Base-by-base conservation (phyloP, 257 asterid species). In the Solanum verrucosum region DNA sequence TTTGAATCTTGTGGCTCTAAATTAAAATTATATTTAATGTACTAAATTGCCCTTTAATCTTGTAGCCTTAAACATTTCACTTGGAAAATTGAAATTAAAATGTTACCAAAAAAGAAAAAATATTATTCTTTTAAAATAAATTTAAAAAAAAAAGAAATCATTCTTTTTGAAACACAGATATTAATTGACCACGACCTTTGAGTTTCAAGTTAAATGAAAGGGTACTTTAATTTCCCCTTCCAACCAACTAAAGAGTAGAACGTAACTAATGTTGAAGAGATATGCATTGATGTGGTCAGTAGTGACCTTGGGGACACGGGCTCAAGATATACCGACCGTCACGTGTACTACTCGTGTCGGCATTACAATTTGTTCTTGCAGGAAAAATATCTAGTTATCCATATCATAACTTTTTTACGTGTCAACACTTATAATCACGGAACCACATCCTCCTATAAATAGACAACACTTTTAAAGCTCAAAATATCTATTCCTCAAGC, bases 91-190 rank as follows among this genome's bases (percentile, higher is more conserved):
- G 2, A 37, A 37, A 37, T 37, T 37, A 37, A 37, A 37, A 37
- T 37, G 0, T 37, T 37, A 37, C 0, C 0, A 37, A 37, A 37
- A 37, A 37, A 1, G 8, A 37, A 37, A 37, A 35, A 6, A 35
- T 1, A 9, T 37, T 37, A 37, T 37, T 37, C 2, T 37, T 35
- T 35, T 1, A 35, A 35, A 35, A 35, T 34, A 34, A 34, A 5
- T 34, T 34, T n/a, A n/a, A n/a, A n/a, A n/a, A 27, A 34, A 34
- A 37, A 37, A 37, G 1, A 34, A 0, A 37, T 37, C 9, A 6
- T 37, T 35, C 0, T 35, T 6, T 35, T 35, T 35, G 0, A 6
- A 6, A 35, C 0, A 6, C 0, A 35, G 7, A 6, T 35, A 35
- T 35, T 35, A 35, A 37, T 37, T 37, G 40, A 6, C 40, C 40